Evolutionary conservation across 1,139 yeast species (phyloP).

Genomic region (Candida sanyaensis): DNA sequence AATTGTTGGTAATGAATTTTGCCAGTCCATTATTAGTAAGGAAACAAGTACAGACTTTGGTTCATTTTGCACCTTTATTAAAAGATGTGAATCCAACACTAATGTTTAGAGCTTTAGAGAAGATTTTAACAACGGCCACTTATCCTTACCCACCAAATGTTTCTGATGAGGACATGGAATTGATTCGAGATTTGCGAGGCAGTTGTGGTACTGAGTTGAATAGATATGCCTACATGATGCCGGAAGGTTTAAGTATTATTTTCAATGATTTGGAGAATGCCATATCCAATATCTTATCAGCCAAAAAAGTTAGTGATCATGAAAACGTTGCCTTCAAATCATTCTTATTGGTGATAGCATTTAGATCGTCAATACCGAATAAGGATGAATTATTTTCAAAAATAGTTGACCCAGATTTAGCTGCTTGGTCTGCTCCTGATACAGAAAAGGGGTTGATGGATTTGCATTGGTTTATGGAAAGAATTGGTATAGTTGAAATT

Average conservation of each 20-base stretch:
- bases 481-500: conserved; percentile 90
- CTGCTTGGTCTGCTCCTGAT: conserved; percentile 90
- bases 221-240: conserved; percentile 91
- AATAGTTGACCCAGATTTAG: conserved; percentile 89
- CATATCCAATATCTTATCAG: conserved; percentile 67
- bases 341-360: conserved; percentile 86
- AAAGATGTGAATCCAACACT: conserved; percentile 65
- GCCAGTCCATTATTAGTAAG: conserved; percentile 81
- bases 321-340: conserved; percentile 94
- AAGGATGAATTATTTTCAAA: conserved; percentile 76
- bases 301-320: conserved; percentile 79
- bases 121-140: conserved; percentile 85
- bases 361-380: conserved; percentile 71
- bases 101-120: conserved; percentile 83
- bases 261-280: conserved; percentile 82
- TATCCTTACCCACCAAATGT: conserved; percentile 72
- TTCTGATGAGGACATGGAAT: conserved; percentile 73
- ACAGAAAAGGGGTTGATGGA: conserved; percentile 89
- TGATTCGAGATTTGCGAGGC: conserved; percentile 83
- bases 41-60: conserved; percentile 88
- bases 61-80: conserved; percentile 93
- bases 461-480: conserved; percentile 96
- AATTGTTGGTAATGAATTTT: conserved; percentile 71
- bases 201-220: conserved; percentile 95
- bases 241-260: conserved; percentile 80